Conservation (phyloP, 2,329 filamentous ascomycete species). For the Trichoderma atrobrunneum region DNA sequence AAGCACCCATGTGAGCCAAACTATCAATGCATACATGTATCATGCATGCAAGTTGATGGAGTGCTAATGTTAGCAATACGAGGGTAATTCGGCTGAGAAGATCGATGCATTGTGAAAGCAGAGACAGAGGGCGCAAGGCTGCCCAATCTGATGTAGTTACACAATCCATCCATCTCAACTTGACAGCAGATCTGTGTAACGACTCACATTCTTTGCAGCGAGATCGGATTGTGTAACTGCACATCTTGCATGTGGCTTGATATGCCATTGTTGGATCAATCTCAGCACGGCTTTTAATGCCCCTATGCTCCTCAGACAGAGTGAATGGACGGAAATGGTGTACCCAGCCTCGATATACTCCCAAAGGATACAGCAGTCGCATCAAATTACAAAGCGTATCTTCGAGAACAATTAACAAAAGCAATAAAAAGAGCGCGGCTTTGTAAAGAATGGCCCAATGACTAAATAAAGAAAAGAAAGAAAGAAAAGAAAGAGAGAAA, state of each 20-base stretch:
- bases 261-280: background rate
- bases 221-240: background rate
- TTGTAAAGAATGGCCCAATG: background rate
- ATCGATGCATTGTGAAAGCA: background rate
- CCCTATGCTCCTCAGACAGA: no score
- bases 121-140: background rate
- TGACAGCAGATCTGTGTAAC: background rate
- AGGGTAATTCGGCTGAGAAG: background rate
- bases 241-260: background rate
- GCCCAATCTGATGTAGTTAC: background rate
- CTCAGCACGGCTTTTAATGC: background rate
- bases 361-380: no score
- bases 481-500: no score
- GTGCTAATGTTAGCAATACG: background rate
- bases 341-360: no score
- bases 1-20: background rate
- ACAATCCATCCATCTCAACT: background rate
- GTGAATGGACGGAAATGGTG: background rate
- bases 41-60: background rate
- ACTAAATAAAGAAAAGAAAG: no score
- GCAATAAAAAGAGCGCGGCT: background rate
- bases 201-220: background rate
- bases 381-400: background rate
- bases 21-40: background rate
- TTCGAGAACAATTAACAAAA: background rate